A percentile compares a stretch with the other conserved stretches of the same genome.
phyloP scores from a whole-genome alignment of 495 filamentous ascomycete species.

The Gamarada debralockiae region DNA sequence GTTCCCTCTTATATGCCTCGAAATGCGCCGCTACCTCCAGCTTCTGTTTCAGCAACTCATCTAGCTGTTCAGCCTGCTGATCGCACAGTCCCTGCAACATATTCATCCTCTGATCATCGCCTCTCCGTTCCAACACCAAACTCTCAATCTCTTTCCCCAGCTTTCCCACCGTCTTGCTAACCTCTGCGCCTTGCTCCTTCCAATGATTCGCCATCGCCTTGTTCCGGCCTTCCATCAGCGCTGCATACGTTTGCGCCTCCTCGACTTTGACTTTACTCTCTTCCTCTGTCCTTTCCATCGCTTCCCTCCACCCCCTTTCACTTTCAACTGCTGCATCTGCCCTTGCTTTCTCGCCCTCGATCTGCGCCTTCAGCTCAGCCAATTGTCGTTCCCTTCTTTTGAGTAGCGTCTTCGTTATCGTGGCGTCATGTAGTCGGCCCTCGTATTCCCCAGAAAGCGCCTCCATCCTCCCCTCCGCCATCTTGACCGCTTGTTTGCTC shows the following conservation, averaged over 20 bases:
- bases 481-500: constrained; percentile 64
- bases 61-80: constrained; percentile 66
- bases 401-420: constrained; percentile 63
- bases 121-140: constrained; percentile 43
- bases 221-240: constrained; percentile 58
- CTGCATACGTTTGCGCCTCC: constrained; percentile 53
- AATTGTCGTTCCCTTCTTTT: constrained; percentile 78
- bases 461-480: constrained; percentile 70
- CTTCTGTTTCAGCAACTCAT: constrained; percentile 53
- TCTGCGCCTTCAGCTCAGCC: constrained; percentile 62
- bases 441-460: constrained; percentile 63
- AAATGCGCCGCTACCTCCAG: constrained; percentile 53
- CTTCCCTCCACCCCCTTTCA: constrained; percentile 59
- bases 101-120: constrained; percentile 55
- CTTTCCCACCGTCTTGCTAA: constrained; percentile 45
- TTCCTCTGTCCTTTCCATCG: constrained; percentile 56
- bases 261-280: constrained; percentile 58
- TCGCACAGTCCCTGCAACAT: constrained; percentile 60
- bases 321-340: constrained; percentile 53
- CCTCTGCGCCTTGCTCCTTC: constrained; percentile 60
- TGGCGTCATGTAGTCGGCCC: constrained; percentile 65
- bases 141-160: constrained; percentile 48
- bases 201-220: constrained; percentile 66
- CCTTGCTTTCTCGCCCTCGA: constrained; percentile 62
- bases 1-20: constrained; percentile 57